Evolutionary conservation across 495 filamentous ascomycete species (phyloP).

Genomic region (Neurospora africana): DNA sequence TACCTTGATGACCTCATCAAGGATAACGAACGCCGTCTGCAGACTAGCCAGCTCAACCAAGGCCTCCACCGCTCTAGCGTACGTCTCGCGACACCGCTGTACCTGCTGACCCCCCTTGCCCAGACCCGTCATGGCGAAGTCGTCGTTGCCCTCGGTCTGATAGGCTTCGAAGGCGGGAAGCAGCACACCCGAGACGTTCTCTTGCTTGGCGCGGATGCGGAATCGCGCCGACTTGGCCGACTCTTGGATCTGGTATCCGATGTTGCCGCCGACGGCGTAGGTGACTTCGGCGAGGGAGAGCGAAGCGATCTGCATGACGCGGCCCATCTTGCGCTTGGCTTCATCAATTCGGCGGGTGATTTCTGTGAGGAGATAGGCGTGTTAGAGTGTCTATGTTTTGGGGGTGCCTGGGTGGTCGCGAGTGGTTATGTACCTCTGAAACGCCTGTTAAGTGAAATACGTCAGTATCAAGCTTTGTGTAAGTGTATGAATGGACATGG

Average conservation of each 20-base stretch:
- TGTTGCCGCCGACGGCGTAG: slow-evolving; percentile 92
- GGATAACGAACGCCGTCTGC: slow-evolving; percentile 94
- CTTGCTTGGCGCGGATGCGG: slow-evolving; percentile 84
- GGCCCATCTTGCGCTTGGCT: slow-evolving; percentile 98
- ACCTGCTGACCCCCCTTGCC: slow-evolving; percentile 98
- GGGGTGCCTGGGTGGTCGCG: background rate
- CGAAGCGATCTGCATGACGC: slow-evolving; percentile 97
- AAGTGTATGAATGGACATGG: background rate
- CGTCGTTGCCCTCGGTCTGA: slow-evolving; percentile 77
- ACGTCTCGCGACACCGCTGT: slow-evolving; percentile 88
- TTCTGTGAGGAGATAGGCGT: slow-evolving; percentile 39
- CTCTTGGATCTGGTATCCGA: slow-evolving; percentile 95
- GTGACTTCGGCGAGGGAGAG: slow-evolving; percentile 97
- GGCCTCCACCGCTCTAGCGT: slow-evolving; percentile 93
- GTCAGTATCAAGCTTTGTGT: slow-evolving; percentile 1
- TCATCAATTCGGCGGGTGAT: slow-evolving; percentile 97
- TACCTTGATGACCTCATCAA: slow-evolving; percentile 99
- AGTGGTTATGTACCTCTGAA: slow-evolving; percentile 57
- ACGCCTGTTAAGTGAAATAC: slow-evolving; percentile 43
- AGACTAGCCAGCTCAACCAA: slow-evolving; percentile 93
- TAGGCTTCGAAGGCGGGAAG: slow-evolving; percentile 88
- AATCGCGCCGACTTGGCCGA: slow-evolving; percentile 87
- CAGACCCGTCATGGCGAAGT: slow-evolving; percentile 91
- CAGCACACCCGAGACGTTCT: slow-evolving; percentile 96
- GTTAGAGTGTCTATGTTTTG: background rate